Evolutionary conservation across 768 basidiomycete species (phyloP).

Genomic region (Lactarius quietus): DNA sequence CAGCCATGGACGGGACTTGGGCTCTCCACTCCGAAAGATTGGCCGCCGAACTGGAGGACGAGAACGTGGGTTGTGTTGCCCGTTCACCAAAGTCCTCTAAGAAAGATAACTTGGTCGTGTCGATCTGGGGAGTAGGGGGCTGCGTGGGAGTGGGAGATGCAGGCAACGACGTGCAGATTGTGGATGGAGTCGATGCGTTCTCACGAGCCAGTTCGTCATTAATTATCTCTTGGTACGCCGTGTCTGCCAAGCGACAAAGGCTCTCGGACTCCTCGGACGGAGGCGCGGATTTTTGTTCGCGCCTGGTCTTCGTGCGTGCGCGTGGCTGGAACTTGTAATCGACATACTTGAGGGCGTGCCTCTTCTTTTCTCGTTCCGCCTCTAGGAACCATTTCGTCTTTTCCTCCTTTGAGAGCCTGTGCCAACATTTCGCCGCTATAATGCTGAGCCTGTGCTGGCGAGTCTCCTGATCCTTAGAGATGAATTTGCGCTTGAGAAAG

Average conservation of each 20-base stretch:
- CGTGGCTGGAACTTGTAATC: slow-evolving; percentile 33
- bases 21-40: neutral
- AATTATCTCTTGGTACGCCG: slow-evolving; percentile 9
- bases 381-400: slow-evolving; percentile 37
- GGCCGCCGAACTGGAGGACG: neutral
- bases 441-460: slow-evolving; percentile 54
- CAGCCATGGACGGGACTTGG: neutral
- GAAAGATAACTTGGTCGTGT: neutral
- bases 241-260: slow-evolving; percentile 25
- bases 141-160: neutral
- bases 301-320: slow-evolving; percentile 26
- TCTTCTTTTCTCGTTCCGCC: slow-evolving; percentile 31
- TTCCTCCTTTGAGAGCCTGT: slow-evolving; percentile 37
- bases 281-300: slow-evolving; percentile 24
- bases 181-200: neutral
- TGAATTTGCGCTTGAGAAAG: slow-evolving; percentile 41
- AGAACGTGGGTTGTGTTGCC: neutral
- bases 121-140: neutral
- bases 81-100: neutral
- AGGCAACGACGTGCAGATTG: neutral
- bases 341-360: slow-evolving; percentile 33
- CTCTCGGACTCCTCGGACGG: slow-evolving; percentile 28
- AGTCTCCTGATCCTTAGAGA: slow-evolving; percentile 44
- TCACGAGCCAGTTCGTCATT: neutral
- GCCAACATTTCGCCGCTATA: slow-evolving; percentile 54